Base-by-base conservation (phyloP, 2,329 filamentous ascomycete genomes). In the Diaporthe sp. region DNA sequence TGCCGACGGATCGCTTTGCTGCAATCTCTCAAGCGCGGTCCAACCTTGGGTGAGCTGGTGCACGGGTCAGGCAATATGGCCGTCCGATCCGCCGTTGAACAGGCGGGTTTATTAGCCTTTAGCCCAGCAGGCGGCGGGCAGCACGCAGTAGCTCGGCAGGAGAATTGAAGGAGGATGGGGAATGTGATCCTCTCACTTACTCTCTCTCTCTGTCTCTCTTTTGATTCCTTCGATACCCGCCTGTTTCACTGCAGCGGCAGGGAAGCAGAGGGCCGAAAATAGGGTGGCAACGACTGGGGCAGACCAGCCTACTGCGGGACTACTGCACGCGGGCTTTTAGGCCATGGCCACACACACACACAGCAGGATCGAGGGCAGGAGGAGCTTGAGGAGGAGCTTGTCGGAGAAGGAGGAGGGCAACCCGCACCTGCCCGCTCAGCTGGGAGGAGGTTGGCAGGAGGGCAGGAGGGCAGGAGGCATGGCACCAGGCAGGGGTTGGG, bases 1-100 rank as follows among this genome's bases (percentile, higher is more conserved):
- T 68, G 63, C 63, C 63, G 63, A 39, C n/a, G 47, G 44, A 68
- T 68, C 63, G 63, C n/a, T 39, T 39, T 39, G 44, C 44, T 68
- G 63, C 63, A 68, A 68, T 68, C 47, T 68, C 47, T 53, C 63
- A 53, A 53, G 63, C 63, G 63, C 47, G n/a, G 8, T 39, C 63
- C 32, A 68, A 51, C 42, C 59, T 13, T 35, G 39, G 27, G 39
- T 5, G 50, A 10, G 27, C 39, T 44, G 39, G 25, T 44, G 39
- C 2, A 37, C 17, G 25, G 59, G 59, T 63, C 56, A 61, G 56
- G 56, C 56, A 25, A 61, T 32, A 17, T 22, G 59, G 59, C 59
- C 59, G 59, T n/a, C 42, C 27, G 27, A 65, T 50, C 39, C 59
- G 42, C 59, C 59, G 61, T 63, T 63, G 58, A 25, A 44, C 35